Percentiles rank a stretch among this genome's conserved stretches.
These are phyloP conservation scores for Rhodamnia rubescens DNA, from an alignment of 345 rosid species.

Conservation along the genomic window DNA sequence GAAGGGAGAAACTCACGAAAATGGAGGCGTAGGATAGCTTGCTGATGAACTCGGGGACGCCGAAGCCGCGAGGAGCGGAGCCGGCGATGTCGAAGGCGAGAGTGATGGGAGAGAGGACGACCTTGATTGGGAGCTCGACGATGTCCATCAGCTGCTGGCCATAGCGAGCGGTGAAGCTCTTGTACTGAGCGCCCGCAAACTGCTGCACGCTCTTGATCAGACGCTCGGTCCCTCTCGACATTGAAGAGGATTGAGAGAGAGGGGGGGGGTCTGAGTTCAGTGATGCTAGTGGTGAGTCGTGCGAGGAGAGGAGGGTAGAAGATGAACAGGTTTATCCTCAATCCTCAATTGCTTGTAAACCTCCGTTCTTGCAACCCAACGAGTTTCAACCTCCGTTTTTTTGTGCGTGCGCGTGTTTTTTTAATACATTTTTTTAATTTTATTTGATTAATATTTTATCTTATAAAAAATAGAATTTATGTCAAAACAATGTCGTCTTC, in stretches of 20 bases:
- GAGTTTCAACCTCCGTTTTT: too few relatives aligned
- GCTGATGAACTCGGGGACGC: slow-evolving; percentile 73
- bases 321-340: not conserved
- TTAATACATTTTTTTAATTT: too few relatives aligned
- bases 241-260: slow-evolving; percentile 2
- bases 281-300: not conserved
- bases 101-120: slow-evolving; percentile 71
- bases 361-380: not conserved
- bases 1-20: slow-evolving; percentile 33
- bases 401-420: too few relatives aligned
- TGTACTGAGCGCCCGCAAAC: slow-evolving; percentile 52
- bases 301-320: too few relatives aligned
- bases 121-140: slow-evolving; percentile 65
- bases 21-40: slow-evolving; percentile 62
- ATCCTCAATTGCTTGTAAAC: not conserved
- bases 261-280: not conserved
- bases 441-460: too few relatives aligned
- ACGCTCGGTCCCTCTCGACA: slow-evolving; percentile 60
- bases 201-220: slow-evolving; percentile 37
- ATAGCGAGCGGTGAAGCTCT: slow-evolving; percentile 37
- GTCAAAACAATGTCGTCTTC: too few relatives aligned
- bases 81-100: slow-evolving; percentile 87
- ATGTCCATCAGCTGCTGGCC: slow-evolving; percentile 65
- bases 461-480: too few relatives aligned
- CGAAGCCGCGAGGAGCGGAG: slow-evolving; percentile 89